phyloP scores from a whole-genome alignment of 2,329 filamentous ascomycete genomes.

The Calycina marina region DNA sequence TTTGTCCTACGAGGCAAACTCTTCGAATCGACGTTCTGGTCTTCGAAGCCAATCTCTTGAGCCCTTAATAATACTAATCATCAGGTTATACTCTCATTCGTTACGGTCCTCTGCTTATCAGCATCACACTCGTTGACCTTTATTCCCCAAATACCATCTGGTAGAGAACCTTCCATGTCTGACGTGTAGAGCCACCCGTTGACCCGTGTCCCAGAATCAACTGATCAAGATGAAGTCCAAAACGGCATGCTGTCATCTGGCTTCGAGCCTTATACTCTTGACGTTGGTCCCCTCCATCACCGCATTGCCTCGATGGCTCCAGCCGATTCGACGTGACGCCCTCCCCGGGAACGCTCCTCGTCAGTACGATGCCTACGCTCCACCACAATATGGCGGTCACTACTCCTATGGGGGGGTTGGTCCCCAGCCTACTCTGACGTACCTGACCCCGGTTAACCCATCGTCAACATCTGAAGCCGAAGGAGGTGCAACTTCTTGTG shows the following conservation, averaged over 20 bases:
- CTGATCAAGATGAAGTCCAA: slow-evolving; percentile 18
- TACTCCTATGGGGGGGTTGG: slow-evolving; percentile 18
- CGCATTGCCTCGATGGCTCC: slow-evolving; percentile 15
- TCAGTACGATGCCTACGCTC: slow-evolving; percentile 15
- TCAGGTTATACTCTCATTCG: slow-evolving; percentile 6
- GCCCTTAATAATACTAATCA: slow-evolving; percentile 4
- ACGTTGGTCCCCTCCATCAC: slow-evolving; percentile 8
- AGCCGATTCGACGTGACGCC: slow-evolving; percentile 9
- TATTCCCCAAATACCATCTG: no score
- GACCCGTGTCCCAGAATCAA: no score
- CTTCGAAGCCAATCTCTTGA: slow-evolving; percentile 5
- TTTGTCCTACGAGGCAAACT: slow-evolving; percentile 3
- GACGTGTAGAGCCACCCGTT: slow-evolving; percentile 3
- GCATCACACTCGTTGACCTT: slow-evolving; percentile 11
- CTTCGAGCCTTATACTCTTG: slow-evolving; percentile 10
- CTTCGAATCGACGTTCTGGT: slow-evolving; percentile 9
- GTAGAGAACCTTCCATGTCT: no score
- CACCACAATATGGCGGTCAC: slow-evolving; percentile 6
- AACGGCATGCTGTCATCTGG: slow-evolving; percentile 6
- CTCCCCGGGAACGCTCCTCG: slow-evolving; percentile 9
- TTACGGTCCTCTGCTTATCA: slow-evolving; percentile 6
- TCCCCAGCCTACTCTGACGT: slow-evolving; percentile 15
- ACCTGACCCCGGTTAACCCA: no score
- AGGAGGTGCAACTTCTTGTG: slow-evolving; percentile 6
- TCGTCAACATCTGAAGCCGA: slow-evolving; percentile 6